Percentiles rank a stretch among this genome's conserved stretches.
Evolutionary conservation across 768 basidiomycete genomes (phyloP).

Genomic region (Rhizopogon sp.): DNA sequence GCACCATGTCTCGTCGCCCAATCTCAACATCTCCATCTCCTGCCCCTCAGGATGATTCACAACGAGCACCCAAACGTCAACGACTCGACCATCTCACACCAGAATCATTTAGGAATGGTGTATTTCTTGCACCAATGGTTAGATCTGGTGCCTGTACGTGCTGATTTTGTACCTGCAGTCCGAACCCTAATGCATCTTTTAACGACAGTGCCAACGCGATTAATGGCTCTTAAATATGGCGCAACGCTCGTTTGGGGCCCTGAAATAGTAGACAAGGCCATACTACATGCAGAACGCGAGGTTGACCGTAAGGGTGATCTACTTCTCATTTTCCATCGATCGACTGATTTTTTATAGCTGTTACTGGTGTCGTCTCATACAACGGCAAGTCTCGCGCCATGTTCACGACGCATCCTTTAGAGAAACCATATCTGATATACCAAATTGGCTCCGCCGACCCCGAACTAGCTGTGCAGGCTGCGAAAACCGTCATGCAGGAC

Average conservation of each 20-base stretch:
- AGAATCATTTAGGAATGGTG: conserved; percentile 80
- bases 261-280: conserved; percentile 94
- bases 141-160: conserved; percentile 81
- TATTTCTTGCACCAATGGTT: conserved; percentile 99
- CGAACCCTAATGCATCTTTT: conserved; percentile 9
- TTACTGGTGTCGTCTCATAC: conserved; percentile 85
- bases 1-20: conserved; percentile 48
- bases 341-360: conserved; percentile 39
- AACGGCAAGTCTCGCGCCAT: conserved; percentile 80
- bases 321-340: background rate
- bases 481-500: conserved; percentile 79
- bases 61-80: conserved; percentile 43
- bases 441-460: conserved; percentile 93
- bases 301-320: conserved; percentile 73
- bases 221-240: conserved; percentile 88
- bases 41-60: conserved; percentile 20
- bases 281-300: conserved; percentile 74
- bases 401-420: conserved; percentile 90
- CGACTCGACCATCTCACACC: conserved; percentile 55
- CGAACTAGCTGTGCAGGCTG: conserved; percentile 87
- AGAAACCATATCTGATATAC: conserved; percentile 92
- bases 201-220: conserved; percentile 69
- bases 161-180: background rate
- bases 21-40: conserved; percentile 43
- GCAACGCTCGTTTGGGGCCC: conserved; percentile 96